Evolutionary conservation across 305 asterid species (phyloP).

Genomic region (Fraxinus paxiana): DNA sequence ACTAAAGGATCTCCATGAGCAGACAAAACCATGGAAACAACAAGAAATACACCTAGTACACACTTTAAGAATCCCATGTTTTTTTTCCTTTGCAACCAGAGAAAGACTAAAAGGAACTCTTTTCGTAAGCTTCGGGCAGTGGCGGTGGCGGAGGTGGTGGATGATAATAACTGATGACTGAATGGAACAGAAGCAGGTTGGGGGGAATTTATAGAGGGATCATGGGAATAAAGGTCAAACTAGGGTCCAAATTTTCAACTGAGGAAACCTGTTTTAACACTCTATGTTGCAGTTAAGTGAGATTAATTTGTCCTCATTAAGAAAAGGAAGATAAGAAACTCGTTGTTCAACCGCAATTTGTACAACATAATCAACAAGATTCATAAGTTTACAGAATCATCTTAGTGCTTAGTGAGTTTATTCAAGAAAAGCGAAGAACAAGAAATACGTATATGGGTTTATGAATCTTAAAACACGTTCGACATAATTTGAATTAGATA

Average conservation of each 20-base stretch:
- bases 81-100: neutral
- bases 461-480: neutral
- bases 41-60: slow-evolving; percentile 26
- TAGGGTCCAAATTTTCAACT: neutral
- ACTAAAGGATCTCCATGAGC: slow-evolving; percentile 62
- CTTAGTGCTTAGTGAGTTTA: neutral
- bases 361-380: neutral
- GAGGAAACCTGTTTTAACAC: slow-evolving; percentile 20
- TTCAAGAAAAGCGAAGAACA: neutral
- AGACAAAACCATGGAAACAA: slow-evolving; percentile 13
- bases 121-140: neutral
- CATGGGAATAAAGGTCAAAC: slow-evolving; percentile 8
- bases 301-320: slow-evolving; percentile 20
- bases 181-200: slow-evolving; percentile 12
- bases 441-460: neutral
- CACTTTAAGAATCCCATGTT: slow-evolving; percentile 34
- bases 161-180: neutral
- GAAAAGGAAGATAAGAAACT: neutral
- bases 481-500: neutral
- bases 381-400: neutral
- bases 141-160: neutral
- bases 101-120: neutral
- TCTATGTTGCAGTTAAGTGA: slow-evolving; percentile 28
- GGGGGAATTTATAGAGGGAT: slow-evolving; percentile 39
- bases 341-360: neutral